These are phyloP conservation scores for Fusarium temperatum DNA, from an alignment of 2,329 filamentous ascomycete genomes.

Conservation along the genomic window DNA sequence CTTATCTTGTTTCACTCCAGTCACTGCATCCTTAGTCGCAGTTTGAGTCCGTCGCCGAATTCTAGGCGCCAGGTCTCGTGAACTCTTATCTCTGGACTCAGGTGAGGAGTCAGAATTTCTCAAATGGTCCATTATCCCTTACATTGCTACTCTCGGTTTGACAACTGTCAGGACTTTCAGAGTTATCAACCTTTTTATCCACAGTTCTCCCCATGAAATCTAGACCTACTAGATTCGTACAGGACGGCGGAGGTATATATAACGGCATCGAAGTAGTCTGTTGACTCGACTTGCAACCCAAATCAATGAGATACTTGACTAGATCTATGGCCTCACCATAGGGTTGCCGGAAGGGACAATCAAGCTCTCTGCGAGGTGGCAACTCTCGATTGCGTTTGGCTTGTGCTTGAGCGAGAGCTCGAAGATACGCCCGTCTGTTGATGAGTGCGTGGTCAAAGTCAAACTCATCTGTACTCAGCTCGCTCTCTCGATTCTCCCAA, in stretches of 20 bases:
- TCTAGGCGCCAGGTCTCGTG: too few relatives aligned
- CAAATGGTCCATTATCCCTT: too few relatives aligned
- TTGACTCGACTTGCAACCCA: background rate
- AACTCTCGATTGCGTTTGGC: rapidly evolving
- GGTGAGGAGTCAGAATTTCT: rapidly evolving
- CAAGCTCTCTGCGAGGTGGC: too few relatives aligned
- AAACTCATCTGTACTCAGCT: background rate
- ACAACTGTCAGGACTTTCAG: rapidly evolving
- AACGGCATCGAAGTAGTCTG: rapidly evolving
- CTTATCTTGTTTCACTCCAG: background rate
- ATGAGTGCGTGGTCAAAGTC: background rate
- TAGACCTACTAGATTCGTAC: background rate
- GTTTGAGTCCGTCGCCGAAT: rapidly evolving
- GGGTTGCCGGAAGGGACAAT: rapidly evolving
- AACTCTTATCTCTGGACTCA: background rate
- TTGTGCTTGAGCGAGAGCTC: background rate
- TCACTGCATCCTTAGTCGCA: background rate
- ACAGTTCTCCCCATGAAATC: rapidly evolving
- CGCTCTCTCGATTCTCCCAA: too few relatives aligned
- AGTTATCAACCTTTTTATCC: rapidly evolving
- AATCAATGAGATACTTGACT: background rate
- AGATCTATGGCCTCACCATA: rapidly evolving
- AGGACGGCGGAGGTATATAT: rapidly evolving
- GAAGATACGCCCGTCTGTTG: background rate
- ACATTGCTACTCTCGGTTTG: rapidly evolving